A percentile compares a stretch with the other conserved stretches of the same genome.
These are phyloP conservation scores for Pichia terricola DNA, from an alignment of 1,139 yeast species.

Conservation along the genomic window DNA sequence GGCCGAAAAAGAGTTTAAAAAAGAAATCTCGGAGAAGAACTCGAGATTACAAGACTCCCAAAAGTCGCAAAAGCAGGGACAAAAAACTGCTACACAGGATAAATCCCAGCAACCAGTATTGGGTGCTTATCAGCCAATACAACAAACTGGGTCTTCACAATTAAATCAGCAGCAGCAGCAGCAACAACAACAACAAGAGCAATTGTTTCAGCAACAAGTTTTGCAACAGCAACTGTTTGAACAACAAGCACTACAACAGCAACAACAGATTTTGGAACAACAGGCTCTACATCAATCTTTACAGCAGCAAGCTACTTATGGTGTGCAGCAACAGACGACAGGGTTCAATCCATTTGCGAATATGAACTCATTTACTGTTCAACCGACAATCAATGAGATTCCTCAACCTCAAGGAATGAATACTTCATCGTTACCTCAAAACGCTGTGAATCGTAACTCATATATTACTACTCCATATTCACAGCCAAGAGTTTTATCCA, in stretches of 20 bases:
- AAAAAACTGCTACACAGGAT: neutral
- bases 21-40: neutral
- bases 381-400: conserved; percentile 10
- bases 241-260: conserved; percentile 7
- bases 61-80: conserved; percentile 15
- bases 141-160: no score
- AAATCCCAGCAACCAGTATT: no score
- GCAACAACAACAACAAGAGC: conserved; percentile 17
- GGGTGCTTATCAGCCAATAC: no score
- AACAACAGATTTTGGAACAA: conserved; percentile 7
- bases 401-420: neutral
- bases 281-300: neutral
- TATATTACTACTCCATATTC: conserved; percentile 4
- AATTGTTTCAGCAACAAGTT: conserved; percentile 7
- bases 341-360: conserved; percentile 23
- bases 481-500: conserved; percentile 11
- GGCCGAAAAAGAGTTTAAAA: conserved; percentile 43
- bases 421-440: no score
- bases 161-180: conserved; percentile 17
- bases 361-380: conserved; percentile 12
- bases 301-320: conserved; percentile 7
- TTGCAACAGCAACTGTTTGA: conserved; percentile 1
- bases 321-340: conserved; percentile 15
- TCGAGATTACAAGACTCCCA: conserved; percentile 15
- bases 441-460: neutral